Evolutionary conservation across 106 monocot genomes (phyloP), one percentile per base, ranked within the genome.

Genomic region (Apostasia ramifera): DNA sequence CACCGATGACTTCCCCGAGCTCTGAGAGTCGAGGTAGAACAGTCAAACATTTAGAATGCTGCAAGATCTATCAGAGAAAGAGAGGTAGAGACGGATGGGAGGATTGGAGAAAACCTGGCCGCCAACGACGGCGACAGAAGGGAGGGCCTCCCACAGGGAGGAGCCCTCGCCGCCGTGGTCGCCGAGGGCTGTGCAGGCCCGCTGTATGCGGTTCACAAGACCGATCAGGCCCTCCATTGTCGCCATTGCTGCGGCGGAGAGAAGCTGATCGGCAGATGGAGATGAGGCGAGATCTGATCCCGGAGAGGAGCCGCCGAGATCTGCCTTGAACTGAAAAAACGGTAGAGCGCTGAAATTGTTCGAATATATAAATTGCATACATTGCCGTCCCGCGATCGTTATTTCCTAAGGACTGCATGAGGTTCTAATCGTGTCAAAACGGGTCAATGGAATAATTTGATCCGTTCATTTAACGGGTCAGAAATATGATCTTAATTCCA

Each of bases 1-100:
- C 60, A 94, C 94, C 40, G 94, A 94, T 47, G 87, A 90, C 70
- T 94, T 94, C 70, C 94, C 94, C 26, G 94, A 94, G 62, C 94
- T 91, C 94, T 90, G 67, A 2, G 9, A 75, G 13, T 10, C 53
- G 53, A 40, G 8, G 74, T 55, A 61, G 26, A 11, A 11, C 42
- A 66, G 6, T 26, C 0, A 63, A 45, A 1, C 6, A 45, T 62
- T 44, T 53, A 4, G 26, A 44, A 7, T 8, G 13, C 5, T 49
- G n/a, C 10, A 26, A 71, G 43, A 37, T 51, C 55, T 2, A 37
- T 8, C 4, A 11, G 10, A 37, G 7, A 56, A 9, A 45, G 15
- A 4, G 3, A 50, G 15, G 0, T 0, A 55, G 5, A 9, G 15
- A 51, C 10, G 1, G 53, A 14, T 38, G 48, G 10, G 48, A 40